phyloP scores from a whole-genome alignment of 1,139 yeast species.

The Komagataea norvegica region DNA sequence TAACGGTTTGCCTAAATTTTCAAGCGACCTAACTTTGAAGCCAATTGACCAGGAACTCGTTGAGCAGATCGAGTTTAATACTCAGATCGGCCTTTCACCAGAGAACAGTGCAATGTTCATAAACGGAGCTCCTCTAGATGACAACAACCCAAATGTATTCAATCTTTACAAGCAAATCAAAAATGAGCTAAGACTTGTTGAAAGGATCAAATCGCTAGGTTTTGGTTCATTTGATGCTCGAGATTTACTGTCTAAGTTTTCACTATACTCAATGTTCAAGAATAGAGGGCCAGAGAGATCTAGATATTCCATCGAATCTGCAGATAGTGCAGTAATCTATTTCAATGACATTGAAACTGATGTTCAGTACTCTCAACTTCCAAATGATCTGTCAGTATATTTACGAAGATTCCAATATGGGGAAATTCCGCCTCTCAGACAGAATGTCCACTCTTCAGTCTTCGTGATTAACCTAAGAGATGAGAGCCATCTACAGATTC shows the following conservation, averaged over 20 bases:
- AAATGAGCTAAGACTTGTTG: slow-evolving; percentile 35
- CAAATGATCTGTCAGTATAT: slow-evolving; percentile 41
- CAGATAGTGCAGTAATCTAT: slow-evolving; percentile 52
- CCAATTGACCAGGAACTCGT: slow-evolving; percentile 23
- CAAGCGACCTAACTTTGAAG: slow-evolving; percentile 25
- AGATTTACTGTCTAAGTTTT: slow-evolving; percentile 41
- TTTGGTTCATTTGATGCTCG: slow-evolving; percentile 36
- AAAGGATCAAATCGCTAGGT: slow-evolving; percentile 34
- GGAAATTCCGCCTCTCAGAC: slow-evolving; percentile 62
- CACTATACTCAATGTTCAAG: slow-evolving; percentile 37
- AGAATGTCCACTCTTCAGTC: slow-evolving; percentile 72
- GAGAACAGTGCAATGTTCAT: slow-evolving; percentile 45
- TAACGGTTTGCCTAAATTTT: slow-evolving; percentile 48
- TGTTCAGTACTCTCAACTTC: slow-evolving; percentile 43
- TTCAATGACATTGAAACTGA: slow-evolving; percentile 76
- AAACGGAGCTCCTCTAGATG: slow-evolving; percentile 55
- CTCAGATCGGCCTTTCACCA: slow-evolving; percentile 26
- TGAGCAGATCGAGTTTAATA: slow-evolving; percentile 18
- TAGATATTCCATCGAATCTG: slow-evolving; percentile 30
- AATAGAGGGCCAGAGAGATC: slow-evolving; percentile 32
- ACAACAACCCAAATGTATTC: slow-evolving; percentile 38
- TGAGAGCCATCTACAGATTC: slow-evolving; percentile 41
- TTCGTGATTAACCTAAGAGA: slow-evolving; percentile 64
- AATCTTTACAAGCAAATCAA: slow-evolving; percentile 31
- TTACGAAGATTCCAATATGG: slow-evolving; percentile 42